phyloP scores from a whole-genome alignment of 129 eudicot genomes.

The Tanacetum coccineum region DNA sequence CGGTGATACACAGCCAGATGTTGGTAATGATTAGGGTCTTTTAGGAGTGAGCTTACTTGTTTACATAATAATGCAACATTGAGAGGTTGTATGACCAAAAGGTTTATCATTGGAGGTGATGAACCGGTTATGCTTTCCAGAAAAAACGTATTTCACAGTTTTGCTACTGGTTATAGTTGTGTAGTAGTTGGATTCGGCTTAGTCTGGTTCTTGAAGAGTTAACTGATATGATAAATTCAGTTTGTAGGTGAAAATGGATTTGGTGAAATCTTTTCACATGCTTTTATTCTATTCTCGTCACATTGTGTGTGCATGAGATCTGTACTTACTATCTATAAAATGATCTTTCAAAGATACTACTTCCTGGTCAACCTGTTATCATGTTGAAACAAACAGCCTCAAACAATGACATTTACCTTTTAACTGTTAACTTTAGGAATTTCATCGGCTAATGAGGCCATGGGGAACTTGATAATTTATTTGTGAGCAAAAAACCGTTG shows the following conservation, averaged over 20 bases:
- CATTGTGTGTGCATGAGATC: conserved; percentile 4
- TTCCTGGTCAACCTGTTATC: neutral
- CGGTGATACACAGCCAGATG: conserved; percentile 4
- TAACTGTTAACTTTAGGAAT: neutral
- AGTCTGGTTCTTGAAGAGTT: conserved; percentile 18
- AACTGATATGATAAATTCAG: neutral
- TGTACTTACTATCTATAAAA: neutral
- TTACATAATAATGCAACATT: conserved; percentile 21
- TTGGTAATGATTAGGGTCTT: conserved; percentile 4
- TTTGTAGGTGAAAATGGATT: conserved; percentile 32
- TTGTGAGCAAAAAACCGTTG: too few species aligned
- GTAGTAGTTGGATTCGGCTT: conserved; percentile 18
- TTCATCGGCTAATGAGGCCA: too few species aligned
- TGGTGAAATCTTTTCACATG: conserved; percentile 24
- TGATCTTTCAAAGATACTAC: neutral
- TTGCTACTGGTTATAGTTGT: conserved; percentile 27
- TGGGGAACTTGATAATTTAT: neutral
- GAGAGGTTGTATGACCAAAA: conserved; percentile 8
- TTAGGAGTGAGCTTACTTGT: conserved; percentile 11
- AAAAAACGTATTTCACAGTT: conserved; percentile 24
- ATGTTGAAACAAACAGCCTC: neutral
- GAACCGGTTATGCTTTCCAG: conserved; percentile 10
- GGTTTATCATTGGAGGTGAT: conserved; percentile 21
- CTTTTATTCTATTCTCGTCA: neutral
- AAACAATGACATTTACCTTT: neutral